Conservation (phyloP, 305 asterid genomes). For the Lippia alba region DNA sequence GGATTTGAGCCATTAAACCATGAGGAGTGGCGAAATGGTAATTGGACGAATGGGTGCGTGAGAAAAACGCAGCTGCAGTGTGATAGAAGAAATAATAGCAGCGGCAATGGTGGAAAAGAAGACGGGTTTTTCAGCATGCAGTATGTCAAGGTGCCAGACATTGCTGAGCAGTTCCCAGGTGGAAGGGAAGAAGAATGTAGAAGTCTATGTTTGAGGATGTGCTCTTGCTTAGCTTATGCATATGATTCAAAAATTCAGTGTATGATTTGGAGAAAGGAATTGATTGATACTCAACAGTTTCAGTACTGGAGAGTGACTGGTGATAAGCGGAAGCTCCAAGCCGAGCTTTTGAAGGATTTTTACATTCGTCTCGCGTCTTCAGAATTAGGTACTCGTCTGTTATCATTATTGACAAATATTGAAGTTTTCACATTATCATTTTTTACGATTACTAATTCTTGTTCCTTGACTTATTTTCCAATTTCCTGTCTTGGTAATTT, state of each 20-base stretch:
- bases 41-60: conserved; percentile 56
- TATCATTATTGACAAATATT: conserved; percentile 27
- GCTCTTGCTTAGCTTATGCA: background rate
- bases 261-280: background rate
- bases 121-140: conserved; percentile 54
- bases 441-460: too few species aligned
- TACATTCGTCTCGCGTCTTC: too few species aligned
- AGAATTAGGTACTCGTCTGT: too few species aligned
- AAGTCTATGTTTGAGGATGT: background rate
- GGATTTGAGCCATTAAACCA: conserved; percentile 50
- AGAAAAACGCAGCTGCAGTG: conserved; percentile 39
- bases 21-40: conserved; percentile 54
- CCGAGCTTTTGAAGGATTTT: too few species aligned
- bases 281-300: background rate
- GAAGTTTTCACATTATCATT: too few species aligned
- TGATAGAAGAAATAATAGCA: too few species aligned
- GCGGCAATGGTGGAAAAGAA: conserved; percentile 10
- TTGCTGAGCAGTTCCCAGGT: conserved; percentile 13
- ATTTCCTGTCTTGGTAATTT: too few species aligned
- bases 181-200: background rate
- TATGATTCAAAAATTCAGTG: background rate
- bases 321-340: too few species aligned
- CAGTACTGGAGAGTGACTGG: too few species aligned
- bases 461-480: too few species aligned
- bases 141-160: conserved; percentile 64